Evolutionary conservation across 2,329 filamentous ascomycete species (phyloP), one percentile per base, ranked within the genome.

Genomic region (Paecilomyces fulvus): DNA sequence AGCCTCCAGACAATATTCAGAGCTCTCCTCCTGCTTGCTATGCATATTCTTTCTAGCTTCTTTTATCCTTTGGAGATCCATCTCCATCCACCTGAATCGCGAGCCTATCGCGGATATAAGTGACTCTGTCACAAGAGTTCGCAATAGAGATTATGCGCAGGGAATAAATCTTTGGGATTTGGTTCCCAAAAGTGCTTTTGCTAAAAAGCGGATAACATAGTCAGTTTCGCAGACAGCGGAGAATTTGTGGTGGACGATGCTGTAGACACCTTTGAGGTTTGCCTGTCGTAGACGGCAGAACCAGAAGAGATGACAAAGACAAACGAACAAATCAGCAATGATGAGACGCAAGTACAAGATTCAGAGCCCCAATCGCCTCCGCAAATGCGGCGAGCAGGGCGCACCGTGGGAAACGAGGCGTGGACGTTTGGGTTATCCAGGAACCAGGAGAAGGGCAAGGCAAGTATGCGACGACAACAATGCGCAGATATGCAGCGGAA

Each of bases 61-160:
- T 61, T 74, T 74, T 30, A 73, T 69, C 53, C 70, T 71, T 59
- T 73, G 72, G 56, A 74, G 67, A 63, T 74, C 70, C 73, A 75
- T 75, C 54, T 60, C 58, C 61, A 62, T 62, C 55, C 56, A 59
- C 57, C 12, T 30, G 17, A 46, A 28, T 30, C 49, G 20, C 37
- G 12, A 53, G 30, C 30, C 12, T 14, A n/a, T 43, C 17, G 37
- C 37, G 14, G 37, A 43, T 43, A 20, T 43, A 20, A 43, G 37
- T 3, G 2, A 17, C 25, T 3, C 25, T 17, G 37, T n/a, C 37
- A 43, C 37, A 43, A 17, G 37, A 43, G 3, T 43, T 43, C 33
- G 12, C 37, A 43, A 43, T 17, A 8, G 14, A 43, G 37, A 17
- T 17, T 43, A 43, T 43, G 37, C 37, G 37, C 37, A 20, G 17